These are phyloP conservation scores for Gremmenia infestans DNA, from an alignment of 2,329 filamentous ascomycete species.

Conservation along the genomic window DNA sequence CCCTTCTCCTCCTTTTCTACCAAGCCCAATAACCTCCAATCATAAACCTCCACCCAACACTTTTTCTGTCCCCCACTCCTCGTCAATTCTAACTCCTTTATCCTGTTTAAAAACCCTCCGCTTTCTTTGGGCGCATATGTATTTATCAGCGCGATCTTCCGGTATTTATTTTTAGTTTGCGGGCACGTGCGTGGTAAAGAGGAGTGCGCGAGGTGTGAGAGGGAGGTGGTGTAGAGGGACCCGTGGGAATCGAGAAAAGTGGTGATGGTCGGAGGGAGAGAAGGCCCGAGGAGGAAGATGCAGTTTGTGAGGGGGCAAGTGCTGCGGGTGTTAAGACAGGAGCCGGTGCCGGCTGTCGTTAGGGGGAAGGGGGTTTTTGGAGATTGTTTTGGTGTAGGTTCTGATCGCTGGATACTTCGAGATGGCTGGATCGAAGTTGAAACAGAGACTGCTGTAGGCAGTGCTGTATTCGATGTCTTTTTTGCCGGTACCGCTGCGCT, in stretches of 20 bases:
- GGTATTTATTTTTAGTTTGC: slow-evolving; percentile 15
- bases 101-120: slow-evolving; percentile 24
- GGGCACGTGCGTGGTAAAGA: slow-evolving; percentile 14
- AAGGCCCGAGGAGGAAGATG: slow-evolving; percentile 27
- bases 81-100: slow-evolving; percentile 22
- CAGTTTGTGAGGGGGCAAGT: slow-evolving; percentile 16
- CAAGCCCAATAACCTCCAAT: slow-evolving; percentile 38
- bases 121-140: slow-evolving; percentile 25
- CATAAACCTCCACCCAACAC: slow-evolving; percentile 32
- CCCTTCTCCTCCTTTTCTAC: slow-evolving; percentile 38
- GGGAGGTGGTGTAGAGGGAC: slow-evolving; percentile 13
- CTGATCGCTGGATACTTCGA: neutral
- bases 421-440: neutral
- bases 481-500: neutral
- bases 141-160: slow-evolving; percentile 34
- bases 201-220: slow-evolving; percentile 9
- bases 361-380: neutral
- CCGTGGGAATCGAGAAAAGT: slow-evolving; percentile 23
- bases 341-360: slow-evolving; percentile 8
- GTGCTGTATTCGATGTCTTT: neutral
- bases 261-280: slow-evolving; percentile 15
- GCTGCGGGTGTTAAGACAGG: slow-evolving; percentile 7
- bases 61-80: slow-evolving; percentile 22
- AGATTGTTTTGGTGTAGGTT: neutral
- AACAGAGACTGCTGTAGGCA: neutral